Conservation (phyloP, 345 rosid genomes). For the Cardamine chenopodiifolia region DNA sequence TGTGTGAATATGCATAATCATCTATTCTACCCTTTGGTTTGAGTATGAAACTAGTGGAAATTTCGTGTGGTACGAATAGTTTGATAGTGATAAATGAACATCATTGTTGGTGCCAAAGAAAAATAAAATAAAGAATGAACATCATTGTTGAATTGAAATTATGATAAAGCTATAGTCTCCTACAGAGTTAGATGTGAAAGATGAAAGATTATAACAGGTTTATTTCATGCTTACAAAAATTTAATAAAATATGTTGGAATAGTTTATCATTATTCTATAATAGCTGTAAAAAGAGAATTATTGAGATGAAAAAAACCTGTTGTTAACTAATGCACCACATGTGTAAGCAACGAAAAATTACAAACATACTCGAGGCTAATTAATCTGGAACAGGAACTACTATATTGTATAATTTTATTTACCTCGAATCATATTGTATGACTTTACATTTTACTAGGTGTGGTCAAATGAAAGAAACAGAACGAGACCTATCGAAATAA, state of each 20-base stretch:
- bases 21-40: background rate
- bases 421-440: background rate
- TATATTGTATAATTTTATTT: background rate
- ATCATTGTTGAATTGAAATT: constrained; percentile 43
- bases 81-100: constrained; percentile 25
- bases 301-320: background rate
- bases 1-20: constrained; percentile 5
- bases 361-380: background rate
- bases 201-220: constrained; percentile 10
- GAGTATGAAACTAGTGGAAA: constrained; percentile 14
- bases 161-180: constrained; percentile 23
- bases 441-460: background rate
- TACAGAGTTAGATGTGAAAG: constrained; percentile 30
- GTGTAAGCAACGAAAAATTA: background rate
- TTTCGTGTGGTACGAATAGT: constrained; percentile 26
- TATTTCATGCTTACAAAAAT: constrained; percentile 13
- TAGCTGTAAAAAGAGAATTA: background rate
- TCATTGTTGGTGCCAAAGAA: constrained; percentile 39
- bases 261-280: background rate
- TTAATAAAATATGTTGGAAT: background rate
- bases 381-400: background rate
- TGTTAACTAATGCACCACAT: background rate
- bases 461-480: too few species aligned
- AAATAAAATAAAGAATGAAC: constrained; percentile 8
- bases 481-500: constrained; percentile 10